These are phyloP conservation scores for Aspergillus pseudoterreus DNA, from an alignment of 2,329 filamentous ascomycete species.

Conservation along the genomic window DNA sequence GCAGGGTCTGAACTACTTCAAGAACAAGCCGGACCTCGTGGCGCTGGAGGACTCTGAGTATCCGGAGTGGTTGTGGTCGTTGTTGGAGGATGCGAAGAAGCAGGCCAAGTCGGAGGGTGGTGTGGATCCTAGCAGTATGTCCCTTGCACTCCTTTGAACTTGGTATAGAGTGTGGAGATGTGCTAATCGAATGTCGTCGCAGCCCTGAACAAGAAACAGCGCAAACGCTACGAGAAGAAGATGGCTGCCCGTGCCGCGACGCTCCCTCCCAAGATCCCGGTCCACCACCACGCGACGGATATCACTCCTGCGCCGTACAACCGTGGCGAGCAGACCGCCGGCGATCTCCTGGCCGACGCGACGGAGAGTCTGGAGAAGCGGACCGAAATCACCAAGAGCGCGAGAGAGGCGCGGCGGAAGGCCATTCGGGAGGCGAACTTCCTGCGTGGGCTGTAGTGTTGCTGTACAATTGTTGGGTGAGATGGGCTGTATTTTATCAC, in stretches of 20 bases:
- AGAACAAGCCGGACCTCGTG: slow-evolving; percentile 43
- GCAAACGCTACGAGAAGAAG: slow-evolving; percentile 46
- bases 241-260: slow-evolving; percentile 39
- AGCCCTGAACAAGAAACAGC: slow-evolving; percentile 48
- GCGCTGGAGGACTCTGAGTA: slow-evolving; percentile 47
- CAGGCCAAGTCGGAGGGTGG: slow-evolving; percentile 29
- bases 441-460: slow-evolving; percentile 42
- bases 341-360: slow-evolving; percentile 30
- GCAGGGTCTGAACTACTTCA: slow-evolving; percentile 44
- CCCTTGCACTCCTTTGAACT: neutral
- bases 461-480: slow-evolving; percentile 15
- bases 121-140: slow-evolving; percentile 40
- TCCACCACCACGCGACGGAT: slow-evolving; percentile 45
- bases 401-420: slow-evolving; percentile 43
- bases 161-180: neutral
- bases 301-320: slow-evolving; percentile 40
- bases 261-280: slow-evolving; percentile 39
- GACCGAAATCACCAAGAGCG: slow-evolving; percentile 42
- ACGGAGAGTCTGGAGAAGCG: slow-evolving; percentile 35
- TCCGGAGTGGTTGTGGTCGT: slow-evolving; percentile 46
- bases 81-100: slow-evolving; percentile 38
- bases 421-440: slow-evolving; percentile 47
- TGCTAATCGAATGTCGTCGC: slow-evolving; percentile 14
- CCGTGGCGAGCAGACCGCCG: slow-evolving; percentile 15
- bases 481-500: slow-evolving; percentile 1